A percentile compares a stretch with the other conserved stretches of the same genome.
These are phyloP conservation scores for Neurospora discreta DNA, from an alignment of 495 filamentous ascomycete species.

Conservation along the genomic window DNA sequence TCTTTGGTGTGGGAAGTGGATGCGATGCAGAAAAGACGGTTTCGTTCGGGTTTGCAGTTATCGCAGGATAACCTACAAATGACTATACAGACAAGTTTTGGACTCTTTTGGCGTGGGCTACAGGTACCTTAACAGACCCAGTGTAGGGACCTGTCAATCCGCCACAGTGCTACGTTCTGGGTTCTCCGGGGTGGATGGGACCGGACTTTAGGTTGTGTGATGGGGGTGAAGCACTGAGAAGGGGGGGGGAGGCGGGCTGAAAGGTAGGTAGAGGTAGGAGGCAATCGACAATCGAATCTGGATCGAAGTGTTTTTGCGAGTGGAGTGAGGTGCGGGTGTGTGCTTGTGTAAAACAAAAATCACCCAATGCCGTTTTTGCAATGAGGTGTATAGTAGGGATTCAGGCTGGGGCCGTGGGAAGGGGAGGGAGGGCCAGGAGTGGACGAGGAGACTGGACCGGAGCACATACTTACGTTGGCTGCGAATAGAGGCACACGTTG, in stretches of 20 bases:
- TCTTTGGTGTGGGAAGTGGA: neutral
- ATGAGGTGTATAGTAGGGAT: neutral
- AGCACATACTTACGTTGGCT: neutral
- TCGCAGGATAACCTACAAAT: neutral
- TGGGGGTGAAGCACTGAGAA: neutral
- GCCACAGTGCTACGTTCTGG: neutral
- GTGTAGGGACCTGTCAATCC: neutral
- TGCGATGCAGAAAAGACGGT: neutral
- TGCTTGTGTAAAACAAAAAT: neutral
- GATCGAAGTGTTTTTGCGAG: neutral
- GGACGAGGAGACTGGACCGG: neutral
- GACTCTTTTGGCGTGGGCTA: neutral
- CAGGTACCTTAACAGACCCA: neutral
- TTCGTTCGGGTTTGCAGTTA: neutral
- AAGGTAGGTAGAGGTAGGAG: no score
- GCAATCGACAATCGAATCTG: conserved; percentile 12
- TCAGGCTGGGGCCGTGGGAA: neutral
- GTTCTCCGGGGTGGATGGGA: neutral
- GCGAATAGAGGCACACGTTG: neutral
- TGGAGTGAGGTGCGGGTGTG: neutral
- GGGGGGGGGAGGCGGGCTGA: no score
- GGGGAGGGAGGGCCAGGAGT: neutral
- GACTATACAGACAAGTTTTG: neutral
- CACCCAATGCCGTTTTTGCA: neutral
- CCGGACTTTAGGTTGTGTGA: neutral